Evolutionary conservation across 768 basidiomycete genomes (phyloP), one percentile per base, ranked within the genome.

Genomic region (Gymnopilus dilepis): DNA sequence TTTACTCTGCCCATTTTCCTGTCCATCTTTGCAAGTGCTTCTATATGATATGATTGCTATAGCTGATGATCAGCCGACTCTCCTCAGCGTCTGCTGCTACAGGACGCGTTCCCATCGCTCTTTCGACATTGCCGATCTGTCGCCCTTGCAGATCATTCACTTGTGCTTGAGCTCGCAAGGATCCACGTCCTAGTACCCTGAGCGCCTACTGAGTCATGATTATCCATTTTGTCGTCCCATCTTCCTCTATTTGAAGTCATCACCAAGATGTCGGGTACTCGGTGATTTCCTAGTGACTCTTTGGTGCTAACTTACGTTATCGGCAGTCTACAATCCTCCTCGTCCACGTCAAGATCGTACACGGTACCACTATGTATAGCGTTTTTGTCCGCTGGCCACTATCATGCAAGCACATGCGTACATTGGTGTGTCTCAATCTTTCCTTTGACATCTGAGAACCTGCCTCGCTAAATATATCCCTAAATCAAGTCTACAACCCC

Each of bases 31-130:
- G 5, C n/a, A n/a, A 31, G 30, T 13, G 50, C 61, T 58, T 58
- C 61, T 58, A 34, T 42, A 43, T 61, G 60, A 61, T 58, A 12
- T 33, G 52, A 58, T 62, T 45, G 34, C 34, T 58, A 50, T 45
- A 13, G 48, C 38, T 53, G 56, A 58, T 62, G 40, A 62, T 58
- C 50, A 57, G 50, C 33, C 9, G 22, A 58, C 26, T 57, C n/a
- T 33, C 51, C 28, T 38, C 53, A 50, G 28, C 21, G 40, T 51
- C 19, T 26, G 28, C 26, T 13, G 22, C 3, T 6, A 9, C 13
- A 30, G 17, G 12, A 31, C 26, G 1, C 12, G 11, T 4, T 50
- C 45, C 9, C 28, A 30, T 61, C 60, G 38, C 60, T 56, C 47
- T 54, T 21, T 22, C 40, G 56, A 40, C 54, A 38, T 21, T 53